A percentile compares a stretch with the other conserved stretches of the same genome.
These are phyloP conservation scores for Sporothrix humicola DNA, from an alignment of 2,329 filamentous ascomycete species.

Conservation along the genomic window DNA sequence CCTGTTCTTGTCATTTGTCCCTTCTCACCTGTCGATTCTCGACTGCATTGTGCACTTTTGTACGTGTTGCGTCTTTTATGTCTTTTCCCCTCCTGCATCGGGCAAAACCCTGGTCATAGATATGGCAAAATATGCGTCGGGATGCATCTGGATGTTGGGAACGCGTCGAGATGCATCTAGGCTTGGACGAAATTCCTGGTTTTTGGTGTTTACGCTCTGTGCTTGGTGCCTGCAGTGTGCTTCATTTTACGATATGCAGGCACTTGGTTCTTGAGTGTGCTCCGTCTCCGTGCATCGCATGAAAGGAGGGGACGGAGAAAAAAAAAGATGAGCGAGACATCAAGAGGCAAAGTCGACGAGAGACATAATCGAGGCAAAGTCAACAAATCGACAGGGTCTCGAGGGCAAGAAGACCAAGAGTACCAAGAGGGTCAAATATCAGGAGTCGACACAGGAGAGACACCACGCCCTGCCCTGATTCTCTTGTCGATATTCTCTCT, in stretches of 20 bases:
- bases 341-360: slow-evolving; percentile 5
- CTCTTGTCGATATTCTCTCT: background rate
- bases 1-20: background rate
- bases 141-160: background rate
- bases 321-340: slow-evolving; percentile 20
- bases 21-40: background rate
- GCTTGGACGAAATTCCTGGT: background rate
- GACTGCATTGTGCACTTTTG: background rate
- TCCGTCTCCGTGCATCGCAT: slow-evolving; percentile 14
- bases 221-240: background rate
- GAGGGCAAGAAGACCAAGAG: background rate
- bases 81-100: slow-evolving; percentile 7
- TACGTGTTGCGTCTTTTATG: slow-evolving; percentile 4
- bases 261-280: slow-evolving; percentile 7
- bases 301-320: background rate
- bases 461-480: background rate
- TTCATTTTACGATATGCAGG: slow-evolving; percentile 19
- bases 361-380: background rate
- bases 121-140: background rate
- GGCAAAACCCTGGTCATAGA: background rate
- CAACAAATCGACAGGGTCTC: slow-evolving; percentile 7
- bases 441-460: background rate
- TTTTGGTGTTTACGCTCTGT: background rate
- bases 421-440: background rate
- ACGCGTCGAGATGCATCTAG: background rate